These are phyloP conservation scores for Alternaria ventricosa DNA, from an alignment of 2,329 filamentous ascomycete species.

Conservation along the genomic window DNA sequence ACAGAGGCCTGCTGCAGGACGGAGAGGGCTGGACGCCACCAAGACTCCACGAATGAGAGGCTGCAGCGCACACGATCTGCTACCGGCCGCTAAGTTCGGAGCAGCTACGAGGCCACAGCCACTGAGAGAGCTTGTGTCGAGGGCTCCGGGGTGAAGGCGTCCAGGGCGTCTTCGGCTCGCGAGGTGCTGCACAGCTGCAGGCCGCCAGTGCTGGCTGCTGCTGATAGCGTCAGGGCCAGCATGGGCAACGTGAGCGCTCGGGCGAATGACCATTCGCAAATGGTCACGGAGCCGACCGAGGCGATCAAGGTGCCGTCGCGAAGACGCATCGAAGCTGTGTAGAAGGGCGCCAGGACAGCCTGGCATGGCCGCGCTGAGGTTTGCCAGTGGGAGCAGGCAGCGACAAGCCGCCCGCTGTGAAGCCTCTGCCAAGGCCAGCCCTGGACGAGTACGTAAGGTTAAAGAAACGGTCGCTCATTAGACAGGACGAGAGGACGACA, in stretches of 20 bases:
- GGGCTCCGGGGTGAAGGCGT: conserved; percentile 21
- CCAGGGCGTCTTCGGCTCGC: conserved; percentile 34
- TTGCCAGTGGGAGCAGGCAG: conserved; percentile 25
- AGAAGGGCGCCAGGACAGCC: conserved; percentile 26
- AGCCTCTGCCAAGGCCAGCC: conserved; percentile 27
- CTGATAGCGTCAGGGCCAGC: conserved; percentile 39
- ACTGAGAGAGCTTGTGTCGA: conserved; percentile 32
- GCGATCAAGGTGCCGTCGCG: conserved; percentile 30
- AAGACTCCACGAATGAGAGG: conserved; percentile 33
- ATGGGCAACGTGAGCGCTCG: conserved; percentile 14
- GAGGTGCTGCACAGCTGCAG: conserved; percentile 29
- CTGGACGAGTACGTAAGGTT: conserved; percentile 17
- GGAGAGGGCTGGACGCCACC: conserved; percentile 45
- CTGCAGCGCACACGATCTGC: conserved; percentile 32
- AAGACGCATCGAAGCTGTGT: conserved; percentile 47
- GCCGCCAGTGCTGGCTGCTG: conserved; percentile 30
- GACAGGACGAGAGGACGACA: background rate
- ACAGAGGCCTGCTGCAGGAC: conserved; percentile 41
- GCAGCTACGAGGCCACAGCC: conserved; percentile 34
- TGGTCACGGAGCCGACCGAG: conserved; percentile 45
- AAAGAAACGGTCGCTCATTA: conserved; percentile 14
- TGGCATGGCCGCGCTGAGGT: conserved; percentile 26
- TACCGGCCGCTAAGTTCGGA: conserved; percentile 45
- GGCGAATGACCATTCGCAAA: conserved; percentile 31
- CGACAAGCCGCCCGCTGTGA: conserved; percentile 32